Evolutionary conservation across 139 green algal species (phyloP).

Genomic region (Nannochloris sp.): DNA sequence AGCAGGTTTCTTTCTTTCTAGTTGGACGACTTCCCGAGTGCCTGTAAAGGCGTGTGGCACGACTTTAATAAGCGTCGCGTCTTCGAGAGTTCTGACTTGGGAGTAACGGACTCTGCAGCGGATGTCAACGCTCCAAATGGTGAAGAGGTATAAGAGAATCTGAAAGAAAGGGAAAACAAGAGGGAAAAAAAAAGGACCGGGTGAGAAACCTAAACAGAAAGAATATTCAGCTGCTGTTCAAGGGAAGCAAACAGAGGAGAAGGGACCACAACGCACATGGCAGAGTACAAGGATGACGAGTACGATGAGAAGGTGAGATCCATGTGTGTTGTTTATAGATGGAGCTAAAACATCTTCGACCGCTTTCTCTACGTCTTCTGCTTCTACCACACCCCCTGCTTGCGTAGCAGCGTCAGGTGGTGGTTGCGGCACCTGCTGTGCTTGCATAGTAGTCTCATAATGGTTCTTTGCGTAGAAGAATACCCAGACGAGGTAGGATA

Average conservation of each 20-base stretch:
- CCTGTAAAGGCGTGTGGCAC: conserved; percentile 54
- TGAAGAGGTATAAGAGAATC: conserved; percentile 17
- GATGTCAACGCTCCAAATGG: conserved; percentile 26
- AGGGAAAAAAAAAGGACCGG: background rate
- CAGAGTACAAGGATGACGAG: background rate
- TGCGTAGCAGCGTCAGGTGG: no score
- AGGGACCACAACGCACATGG: background rate
- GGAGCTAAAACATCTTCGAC: background rate
- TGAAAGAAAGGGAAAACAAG: conserved; percentile 1
- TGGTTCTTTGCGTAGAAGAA: background rate
- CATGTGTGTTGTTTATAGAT: no score
- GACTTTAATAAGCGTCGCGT: conserved; percentile 43
- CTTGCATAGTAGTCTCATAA: background rate
- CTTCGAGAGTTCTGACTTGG: background rate
- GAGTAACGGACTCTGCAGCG: conserved; percentile 8
- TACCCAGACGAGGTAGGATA: conserved; percentile 1
- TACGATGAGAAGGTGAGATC: no score
- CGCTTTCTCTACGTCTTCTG: background rate
- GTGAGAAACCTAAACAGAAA: background rate
- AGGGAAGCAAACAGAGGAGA: no score
- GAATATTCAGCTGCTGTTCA: no score
- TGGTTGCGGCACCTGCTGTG: background rate
- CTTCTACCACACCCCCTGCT: no score
- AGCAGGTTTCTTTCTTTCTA: conserved; percentile 28
- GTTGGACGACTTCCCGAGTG: conserved; percentile 47